phyloP scores from a whole-genome alignment of 345 rosid species.

The Gossypium australe region DNA sequence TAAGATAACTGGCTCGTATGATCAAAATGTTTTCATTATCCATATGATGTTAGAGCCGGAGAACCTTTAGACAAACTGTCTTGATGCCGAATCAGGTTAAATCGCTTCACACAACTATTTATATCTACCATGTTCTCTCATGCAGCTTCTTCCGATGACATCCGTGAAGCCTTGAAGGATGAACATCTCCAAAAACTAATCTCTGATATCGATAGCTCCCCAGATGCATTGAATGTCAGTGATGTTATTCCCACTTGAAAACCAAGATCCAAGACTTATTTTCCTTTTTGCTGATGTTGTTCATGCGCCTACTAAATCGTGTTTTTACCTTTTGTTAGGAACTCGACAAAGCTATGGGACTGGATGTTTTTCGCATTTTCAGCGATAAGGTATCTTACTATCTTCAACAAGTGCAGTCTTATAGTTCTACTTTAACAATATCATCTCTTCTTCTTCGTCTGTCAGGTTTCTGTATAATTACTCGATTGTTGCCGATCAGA shows the following conservation, averaged over 20 bases:
- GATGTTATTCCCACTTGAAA: not conserved
- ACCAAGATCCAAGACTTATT: not conserved
- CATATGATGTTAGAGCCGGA: not conserved
- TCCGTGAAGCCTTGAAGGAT: constrained; percentile 36
- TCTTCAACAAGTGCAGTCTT: not conserved
- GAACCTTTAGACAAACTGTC: not conserved
- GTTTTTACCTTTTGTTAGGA: constrained; percentile 30
- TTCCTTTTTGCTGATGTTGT: not conserved
- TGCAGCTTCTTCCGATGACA: constrained; percentile 55
- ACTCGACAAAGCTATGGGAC: constrained; percentile 53
- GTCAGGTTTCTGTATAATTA: not conserved
- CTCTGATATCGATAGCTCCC: constrained; percentile 33
- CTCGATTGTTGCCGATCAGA: not conserved
- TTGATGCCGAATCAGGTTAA: not conserved
- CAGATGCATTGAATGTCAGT: constrained; percentile 18
- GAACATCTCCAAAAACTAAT: constrained; percentile 43
- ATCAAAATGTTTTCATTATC: not conserved
- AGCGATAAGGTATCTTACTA: constrained; percentile 41
- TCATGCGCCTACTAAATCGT: constrained; percentile 1
- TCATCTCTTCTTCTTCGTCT: not conserved
- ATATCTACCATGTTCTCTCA: constrained; percentile 1
- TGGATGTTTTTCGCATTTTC: constrained; percentile 38
- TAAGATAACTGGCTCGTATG: not conserved
- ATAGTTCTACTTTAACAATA: not conserved
- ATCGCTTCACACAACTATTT: not conserved